phyloP scores from a whole-genome alignment of 73 alveolate genomes.

The Breviolum minutum region DNA sequence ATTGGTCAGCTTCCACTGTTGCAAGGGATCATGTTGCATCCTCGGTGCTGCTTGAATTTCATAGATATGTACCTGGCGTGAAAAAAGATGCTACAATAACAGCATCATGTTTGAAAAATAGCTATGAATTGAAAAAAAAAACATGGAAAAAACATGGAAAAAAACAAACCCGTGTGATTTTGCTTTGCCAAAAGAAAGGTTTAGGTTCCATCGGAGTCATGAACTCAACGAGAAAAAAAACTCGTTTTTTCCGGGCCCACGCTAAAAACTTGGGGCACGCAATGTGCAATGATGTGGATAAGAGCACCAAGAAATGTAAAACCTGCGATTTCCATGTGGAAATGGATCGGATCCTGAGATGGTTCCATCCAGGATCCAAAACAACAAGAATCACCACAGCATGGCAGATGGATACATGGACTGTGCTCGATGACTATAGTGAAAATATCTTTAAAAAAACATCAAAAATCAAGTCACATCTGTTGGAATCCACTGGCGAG shows the following conservation, averaged over 20 bases:
- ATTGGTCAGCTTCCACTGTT: constrained; percentile 27
- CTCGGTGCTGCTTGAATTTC: constrained; percentile 41
- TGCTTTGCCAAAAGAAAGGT: too few species aligned
- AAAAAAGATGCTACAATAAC: neutral
- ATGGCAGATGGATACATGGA: neutral
- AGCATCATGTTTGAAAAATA: too few species aligned
- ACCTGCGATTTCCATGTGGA: constrained; percentile 82
- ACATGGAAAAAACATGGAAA: neutral
- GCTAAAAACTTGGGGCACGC: constrained; percentile 18
- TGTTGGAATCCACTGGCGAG: constrained; percentile 83
- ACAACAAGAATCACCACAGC: neutral
- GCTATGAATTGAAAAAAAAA: too few species aligned
- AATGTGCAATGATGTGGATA: constrained; percentile 66
- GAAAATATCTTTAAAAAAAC: neutral
- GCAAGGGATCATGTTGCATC: constrained; percentile 69
- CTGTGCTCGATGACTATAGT: neutral
- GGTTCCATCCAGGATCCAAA: neutral
- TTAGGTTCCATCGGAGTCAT: too few species aligned
- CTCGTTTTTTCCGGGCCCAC: too few species aligned
- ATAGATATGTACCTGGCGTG: constrained; percentile 33
- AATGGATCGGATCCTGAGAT: constrained; percentile 49
- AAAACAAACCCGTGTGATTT: too few species aligned
- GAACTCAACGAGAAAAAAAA: too few species aligned
- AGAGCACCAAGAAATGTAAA: constrained; percentile 60
- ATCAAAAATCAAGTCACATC: constrained; percentile 11